These are phyloP conservation scores for Verticillium isaacii DNA, from an alignment of 2,329 filamentous ascomycete species.

Conservation along the genomic window DNA sequence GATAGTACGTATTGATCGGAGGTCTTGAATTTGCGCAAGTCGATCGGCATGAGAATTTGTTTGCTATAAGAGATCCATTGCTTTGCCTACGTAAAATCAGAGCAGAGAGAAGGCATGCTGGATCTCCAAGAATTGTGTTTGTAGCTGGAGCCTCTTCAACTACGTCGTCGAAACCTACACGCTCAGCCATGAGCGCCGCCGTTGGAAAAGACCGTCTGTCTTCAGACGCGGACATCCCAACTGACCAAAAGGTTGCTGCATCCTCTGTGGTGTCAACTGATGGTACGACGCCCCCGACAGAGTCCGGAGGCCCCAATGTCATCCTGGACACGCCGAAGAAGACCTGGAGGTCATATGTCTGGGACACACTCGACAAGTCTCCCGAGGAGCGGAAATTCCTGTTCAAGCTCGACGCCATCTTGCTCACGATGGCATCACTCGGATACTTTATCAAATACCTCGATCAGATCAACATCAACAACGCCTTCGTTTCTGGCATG, in stretches of 20 bases:
- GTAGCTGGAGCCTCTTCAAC: background rate
- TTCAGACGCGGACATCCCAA: background rate
- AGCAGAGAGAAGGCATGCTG: background rate
- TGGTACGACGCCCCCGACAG: background rate
- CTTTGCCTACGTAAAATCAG: background rate
- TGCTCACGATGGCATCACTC: conserved; percentile 27
- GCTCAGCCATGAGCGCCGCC: background rate
- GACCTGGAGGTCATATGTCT: conserved; percentile 43
- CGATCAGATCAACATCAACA: conserved; percentile 26
- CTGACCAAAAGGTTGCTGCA: background rate
- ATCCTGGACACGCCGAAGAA: conserved; percentile 24
- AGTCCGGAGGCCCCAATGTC: background rate
- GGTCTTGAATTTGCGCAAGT: background rate
- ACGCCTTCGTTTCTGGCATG: conserved; percentile 26
- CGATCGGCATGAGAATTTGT: background rate
- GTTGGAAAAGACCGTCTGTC: background rate
- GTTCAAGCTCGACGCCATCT: conserved; percentile 35
- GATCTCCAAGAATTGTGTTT: background rate
- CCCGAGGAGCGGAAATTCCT: conserved; percentile 34
- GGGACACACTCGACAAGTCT: conserved; percentile 41
- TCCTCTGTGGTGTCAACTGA: background rate
- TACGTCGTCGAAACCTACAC: too few species aligned
- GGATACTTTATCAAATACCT: conserved; percentile 22
- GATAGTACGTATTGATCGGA: background rate
- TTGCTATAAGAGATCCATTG: background rate